Percentiles rank a stretch among this genome's conserved stretches.
These are phyloP conservation scores for Hypoxylon fragiforme DNA, from an alignment of 495 filamentous ascomycete species.

Conservation along the genomic window DNA sequence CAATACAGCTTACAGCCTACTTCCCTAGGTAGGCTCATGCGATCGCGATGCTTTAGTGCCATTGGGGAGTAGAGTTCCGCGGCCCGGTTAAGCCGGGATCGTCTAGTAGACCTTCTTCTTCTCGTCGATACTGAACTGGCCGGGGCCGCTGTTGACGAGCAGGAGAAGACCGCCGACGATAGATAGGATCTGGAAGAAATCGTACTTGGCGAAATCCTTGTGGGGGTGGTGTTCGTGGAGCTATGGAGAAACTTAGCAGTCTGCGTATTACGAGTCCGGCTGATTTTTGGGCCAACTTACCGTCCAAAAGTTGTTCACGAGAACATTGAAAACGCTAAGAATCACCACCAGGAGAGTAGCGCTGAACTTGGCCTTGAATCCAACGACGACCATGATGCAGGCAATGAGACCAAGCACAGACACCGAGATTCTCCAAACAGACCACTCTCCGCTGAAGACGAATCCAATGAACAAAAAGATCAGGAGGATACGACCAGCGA, in stretches of 20 bases:
- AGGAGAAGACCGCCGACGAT: conserved; percentile 96
- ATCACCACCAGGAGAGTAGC: conserved; percentile 92
- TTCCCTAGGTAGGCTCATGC: conserved; percentile 3
- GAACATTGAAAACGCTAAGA: conserved; percentile 90
- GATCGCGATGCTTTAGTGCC: conserved; percentile 25
- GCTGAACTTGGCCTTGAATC: conserved; percentile 99
- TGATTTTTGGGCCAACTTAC: conserved; percentile 58
- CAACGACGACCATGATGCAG: conserved; percentile 98
- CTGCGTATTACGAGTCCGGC: background rate
- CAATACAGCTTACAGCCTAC: too few species aligned
- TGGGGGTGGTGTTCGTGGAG: conserved; percentile 98
- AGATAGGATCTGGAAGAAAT: conserved; percentile 99
- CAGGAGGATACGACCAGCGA: conserved; percentile 91
- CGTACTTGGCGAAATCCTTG: conserved; percentile 99
- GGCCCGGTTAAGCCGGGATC: conserved; percentile 3
- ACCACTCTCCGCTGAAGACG: conserved; percentile 93
- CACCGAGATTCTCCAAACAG: conserved; percentile 78
- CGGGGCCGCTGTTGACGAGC: conserved; percentile 96
- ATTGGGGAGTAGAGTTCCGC: conserved; percentile 4
- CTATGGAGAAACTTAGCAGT: conserved; percentile 48
- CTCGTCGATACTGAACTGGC: conserved; percentile 96
- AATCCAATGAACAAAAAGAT: conserved; percentile 98
- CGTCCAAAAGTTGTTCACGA: conserved; percentile 99
- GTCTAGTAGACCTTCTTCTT: conserved; percentile 99
- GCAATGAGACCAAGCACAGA: conserved; percentile 82